These are phyloP conservation scores for Tremellales sp. DNA, from an alignment of 1,284 basidiomycete species.

Conservation along the genomic window DNA sequence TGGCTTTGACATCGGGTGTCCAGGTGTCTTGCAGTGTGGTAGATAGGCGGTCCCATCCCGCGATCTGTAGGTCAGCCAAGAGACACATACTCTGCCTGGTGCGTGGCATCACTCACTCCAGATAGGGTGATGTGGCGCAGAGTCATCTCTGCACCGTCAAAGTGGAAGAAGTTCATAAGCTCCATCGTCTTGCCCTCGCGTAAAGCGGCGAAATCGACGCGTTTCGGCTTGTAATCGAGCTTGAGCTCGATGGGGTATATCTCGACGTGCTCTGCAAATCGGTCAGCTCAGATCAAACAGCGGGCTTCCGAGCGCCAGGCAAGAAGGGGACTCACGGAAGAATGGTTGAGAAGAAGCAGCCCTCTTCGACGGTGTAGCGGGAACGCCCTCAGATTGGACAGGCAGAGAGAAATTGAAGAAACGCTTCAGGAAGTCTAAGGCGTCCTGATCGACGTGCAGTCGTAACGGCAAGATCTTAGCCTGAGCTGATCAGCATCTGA, in stretches of 20 bases:
- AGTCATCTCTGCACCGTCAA: constrained; percentile 97
- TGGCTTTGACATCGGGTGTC: constrained; percentile 99
- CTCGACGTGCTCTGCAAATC: constrained; percentile 42
- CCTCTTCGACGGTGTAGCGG: constrained; percentile 36
- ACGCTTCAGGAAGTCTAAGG: constrained; percentile 93
- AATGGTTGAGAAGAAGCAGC: constrained; percentile 47
- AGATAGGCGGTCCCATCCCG: constrained; percentile 81
- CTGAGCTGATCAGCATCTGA: constrained; percentile 49
- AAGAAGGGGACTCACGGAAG: constrained; percentile 50
- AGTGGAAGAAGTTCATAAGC: constrained; percentile 99
- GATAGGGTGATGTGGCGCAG: constrained; percentile 84
- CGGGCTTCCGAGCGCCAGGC: too few species aligned
- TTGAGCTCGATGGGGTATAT: constrained; percentile 72
- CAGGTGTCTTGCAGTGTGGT: constrained; percentile 92
- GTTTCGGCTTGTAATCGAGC: constrained; percentile 96
- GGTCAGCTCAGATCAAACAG: background rate
- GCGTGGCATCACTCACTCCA: constrained; percentile 60
- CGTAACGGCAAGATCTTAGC: constrained; percentile 83
- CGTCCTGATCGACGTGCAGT: constrained; percentile 95
- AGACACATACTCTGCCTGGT: background rate
- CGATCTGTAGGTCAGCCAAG: constrained; percentile 61
- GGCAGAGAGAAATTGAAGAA: constrained; percentile 87
- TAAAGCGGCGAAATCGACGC: constrained; percentile 90
- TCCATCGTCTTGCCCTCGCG: constrained; percentile 89
- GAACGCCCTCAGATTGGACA: constrained; percentile 46